These are phyloP conservation scores for Exophiala phaeomuriformis DNA, from an alignment of 2,329 filamentous ascomycete species.

Conservation along the genomic window DNA sequence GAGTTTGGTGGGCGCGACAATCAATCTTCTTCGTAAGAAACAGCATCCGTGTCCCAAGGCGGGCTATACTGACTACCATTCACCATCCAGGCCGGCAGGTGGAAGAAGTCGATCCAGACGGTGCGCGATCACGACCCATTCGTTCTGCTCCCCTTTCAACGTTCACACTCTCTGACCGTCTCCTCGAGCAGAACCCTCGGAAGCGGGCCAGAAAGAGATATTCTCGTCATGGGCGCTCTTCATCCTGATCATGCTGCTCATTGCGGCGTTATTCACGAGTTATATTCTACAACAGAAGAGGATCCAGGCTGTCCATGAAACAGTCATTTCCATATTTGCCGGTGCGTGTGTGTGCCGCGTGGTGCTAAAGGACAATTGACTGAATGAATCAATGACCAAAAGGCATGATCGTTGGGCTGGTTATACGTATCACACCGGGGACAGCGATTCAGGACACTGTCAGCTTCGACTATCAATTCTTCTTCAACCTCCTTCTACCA, in stretches of 20 bases:
- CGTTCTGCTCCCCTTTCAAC: not conserved
- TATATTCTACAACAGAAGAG: conserved; percentile 95
- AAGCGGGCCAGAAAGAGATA: conserved; percentile 86
- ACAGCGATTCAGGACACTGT: conserved; percentile 83
- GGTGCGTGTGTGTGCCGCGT: conserved; percentile 45
- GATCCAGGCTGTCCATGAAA: conserved; percentile 96
- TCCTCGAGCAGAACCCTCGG: conserved; percentile 50
- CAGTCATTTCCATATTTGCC: conserved; percentile 95
- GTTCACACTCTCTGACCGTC: conserved; percentile 1
- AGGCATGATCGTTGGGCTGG: conserved; percentile 93
- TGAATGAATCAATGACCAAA: not conserved
- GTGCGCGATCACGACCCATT: conserved; percentile 3
- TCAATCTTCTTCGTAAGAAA: conserved; percentile 19
- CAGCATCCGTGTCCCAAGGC: not conserved
- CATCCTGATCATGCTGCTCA: conserved; percentile 90
- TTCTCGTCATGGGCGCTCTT: conserved; percentile 95
- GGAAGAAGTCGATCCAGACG: conserved; percentile 24
- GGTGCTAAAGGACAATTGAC: not conserved
- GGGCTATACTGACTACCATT: conserved; percentile 1
- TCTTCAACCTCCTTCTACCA: conserved; percentile 97
- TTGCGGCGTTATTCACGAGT: conserved; percentile 90
- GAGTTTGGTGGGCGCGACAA: conserved; percentile 20
- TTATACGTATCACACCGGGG: conserved; percentile 72
- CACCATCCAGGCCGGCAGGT: conserved; percentile 19
- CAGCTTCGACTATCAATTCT: conserved; percentile 98